Base-by-base conservation (phyloP, 2,329 filamentous ascomycete species). In the Penicillium sp. region DNA sequence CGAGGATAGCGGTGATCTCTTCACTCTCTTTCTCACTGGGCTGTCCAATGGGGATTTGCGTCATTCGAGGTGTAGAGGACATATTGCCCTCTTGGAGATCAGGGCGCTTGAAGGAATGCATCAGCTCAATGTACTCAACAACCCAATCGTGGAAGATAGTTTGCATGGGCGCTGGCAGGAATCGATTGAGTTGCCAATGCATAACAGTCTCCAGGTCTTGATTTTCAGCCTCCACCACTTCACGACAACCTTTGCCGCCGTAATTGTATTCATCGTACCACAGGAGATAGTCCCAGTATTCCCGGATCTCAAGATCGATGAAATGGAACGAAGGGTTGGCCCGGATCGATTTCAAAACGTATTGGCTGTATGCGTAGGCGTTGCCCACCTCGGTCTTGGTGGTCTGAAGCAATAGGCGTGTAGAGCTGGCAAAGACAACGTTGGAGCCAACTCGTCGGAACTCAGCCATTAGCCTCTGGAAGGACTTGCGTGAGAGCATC, bases 221-320 rank as follows among this genome's bases (percentile, higher is more conserved):
- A 45, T 89, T 86, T 66, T 93, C 91, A 10, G 81, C 81, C 65
- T 88, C 87, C 8, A 89, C 82, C 3, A 97, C 90, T 67, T 95
- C 86, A 50, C 88, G 86, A 64, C 92, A 96, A 4, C 91, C 95
- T 69, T 96, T 96, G 59, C 95, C 95, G 54, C 95, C 96, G 69
- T 98, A 98, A 79, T 99, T 99, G 81, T 93, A 97, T 75, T 97
- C 92, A 67, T 99, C 95, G 66, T 98, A 98, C 95, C 95, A 99
- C 4, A 97, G 88, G 0, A 99, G 86, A 69, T 97, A 98, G 74
- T 99, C 95, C 95, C 95, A 99, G 75, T 97, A 99, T 72, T 99
- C 95, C 65, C 93, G 96, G 75, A 99, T 95, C 67, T 97, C 91
- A 3, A 99, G 82, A 68, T 99, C 95, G 62, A 99, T 87, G 71